phyloP scores from a whole-genome alignment of 345 rosid genomes.

The Combretum micranthum region DNA sequence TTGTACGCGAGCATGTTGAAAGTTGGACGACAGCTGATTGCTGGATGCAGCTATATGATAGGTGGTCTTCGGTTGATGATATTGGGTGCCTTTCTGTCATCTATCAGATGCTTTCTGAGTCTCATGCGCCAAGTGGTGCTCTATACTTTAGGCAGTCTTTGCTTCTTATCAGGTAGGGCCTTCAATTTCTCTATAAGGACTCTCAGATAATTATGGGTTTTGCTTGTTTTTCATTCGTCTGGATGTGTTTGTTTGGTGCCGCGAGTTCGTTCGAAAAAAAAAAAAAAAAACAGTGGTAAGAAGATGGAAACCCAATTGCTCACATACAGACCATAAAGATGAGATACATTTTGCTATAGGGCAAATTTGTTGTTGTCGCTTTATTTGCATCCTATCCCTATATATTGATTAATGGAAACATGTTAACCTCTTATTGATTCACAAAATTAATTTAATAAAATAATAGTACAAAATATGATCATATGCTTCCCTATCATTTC shows the following conservation, averaged over 20 bases:
- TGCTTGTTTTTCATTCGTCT: too few relatives aligned
- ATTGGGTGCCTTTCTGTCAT: constrained; percentile 96
- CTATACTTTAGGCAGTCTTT: constrained; percentile 89
- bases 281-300: too few relatives aligned
- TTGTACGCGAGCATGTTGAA: constrained; percentile 85
- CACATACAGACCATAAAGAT: too few relatives aligned
- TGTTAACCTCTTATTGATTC: too few relatives aligned
- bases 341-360: too few relatives aligned
- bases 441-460: too few relatives aligned
- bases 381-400: too few relatives aligned
- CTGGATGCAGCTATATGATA: constrained; percentile 93
- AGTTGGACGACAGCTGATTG: constrained; percentile 96
- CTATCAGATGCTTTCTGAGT: constrained; percentile 94
- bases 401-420: too few relatives aligned
- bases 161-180: constrained; percentile 76
- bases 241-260: too few relatives aligned
- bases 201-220: not conserved
- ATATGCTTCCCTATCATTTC: not conserved
- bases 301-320: too few relatives aligned
- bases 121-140: constrained; percentile 88
- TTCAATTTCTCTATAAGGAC: constrained; percentile 4
- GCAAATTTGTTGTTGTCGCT: too few relatives aligned
- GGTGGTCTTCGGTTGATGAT: constrained; percentile 97
- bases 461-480: not conserved
- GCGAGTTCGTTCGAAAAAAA: too few relatives aligned